phyloP scores from a whole-genome alignment of 2,329 filamentous ascomycete genomes.

The Fusarium luffae region DNA sequence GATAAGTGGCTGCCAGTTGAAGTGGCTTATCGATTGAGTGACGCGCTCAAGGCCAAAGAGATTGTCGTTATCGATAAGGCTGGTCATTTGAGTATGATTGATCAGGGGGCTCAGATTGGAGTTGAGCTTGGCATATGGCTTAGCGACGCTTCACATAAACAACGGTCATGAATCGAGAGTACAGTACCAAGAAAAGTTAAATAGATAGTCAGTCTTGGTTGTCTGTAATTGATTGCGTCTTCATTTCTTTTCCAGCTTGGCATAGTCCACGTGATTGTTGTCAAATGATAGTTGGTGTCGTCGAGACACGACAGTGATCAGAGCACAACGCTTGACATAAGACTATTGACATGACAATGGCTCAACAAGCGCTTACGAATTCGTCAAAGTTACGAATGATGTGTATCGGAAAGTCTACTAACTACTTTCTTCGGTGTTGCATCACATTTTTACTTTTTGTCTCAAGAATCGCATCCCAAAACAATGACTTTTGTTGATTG shows the following conservation, averaged over 20 bases:
- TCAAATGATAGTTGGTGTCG: background rate
- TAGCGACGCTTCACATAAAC: background rate
- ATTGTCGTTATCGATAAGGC: slow-evolving; percentile 51
- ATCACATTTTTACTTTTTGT: background rate
- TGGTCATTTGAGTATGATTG: slow-evolving; percentile 58
- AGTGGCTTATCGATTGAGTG: slow-evolving; percentile 45
- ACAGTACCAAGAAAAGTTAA: background rate
- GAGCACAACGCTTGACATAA: too few species aligned
- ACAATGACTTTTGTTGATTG: background rate
- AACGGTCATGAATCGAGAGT: background rate
- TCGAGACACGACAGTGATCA: background rate
- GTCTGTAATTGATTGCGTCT: background rate
- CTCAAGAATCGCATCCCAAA: background rate
- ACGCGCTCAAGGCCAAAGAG: slow-evolving; percentile 48
- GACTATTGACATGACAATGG: background rate
- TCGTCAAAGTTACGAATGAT: background rate
- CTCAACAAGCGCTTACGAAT: background rate
- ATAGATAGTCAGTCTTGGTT: background rate
- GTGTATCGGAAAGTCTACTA: rapidly evolving
- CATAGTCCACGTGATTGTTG: background rate
- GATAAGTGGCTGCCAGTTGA: slow-evolving; percentile 58
- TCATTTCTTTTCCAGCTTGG: background rate
- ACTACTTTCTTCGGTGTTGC: background rate
- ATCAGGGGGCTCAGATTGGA: slow-evolving; percentile 54
- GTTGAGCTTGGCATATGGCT: slow-evolving; percentile 53